phyloP scores from a whole-genome alignment of 225 moss, liverwort and hornwort genomes.

The Neckera pumila region DNA sequence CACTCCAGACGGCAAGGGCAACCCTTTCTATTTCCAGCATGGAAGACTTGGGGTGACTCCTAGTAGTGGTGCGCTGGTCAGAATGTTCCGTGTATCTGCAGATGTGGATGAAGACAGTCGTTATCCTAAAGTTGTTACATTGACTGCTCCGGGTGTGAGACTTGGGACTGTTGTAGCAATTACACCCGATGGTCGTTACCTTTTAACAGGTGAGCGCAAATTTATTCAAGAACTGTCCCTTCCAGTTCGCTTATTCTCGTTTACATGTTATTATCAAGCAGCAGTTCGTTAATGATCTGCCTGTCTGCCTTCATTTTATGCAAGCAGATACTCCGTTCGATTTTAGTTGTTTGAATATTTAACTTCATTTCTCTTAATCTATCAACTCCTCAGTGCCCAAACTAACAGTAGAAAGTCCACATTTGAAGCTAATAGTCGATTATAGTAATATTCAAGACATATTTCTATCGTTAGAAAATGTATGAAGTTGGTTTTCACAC shows the following conservation, averaged over 20 bases:
- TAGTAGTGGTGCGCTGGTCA: constrained; percentile 57
- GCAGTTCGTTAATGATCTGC: neutral
- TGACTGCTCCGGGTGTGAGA: constrained; percentile 62
- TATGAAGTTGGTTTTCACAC: neutral
- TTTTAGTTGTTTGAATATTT: neutral
- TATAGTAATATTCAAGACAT: neutral
- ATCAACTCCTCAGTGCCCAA: neutral
- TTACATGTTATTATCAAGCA: neutral
- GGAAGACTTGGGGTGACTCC: constrained; percentile 53
- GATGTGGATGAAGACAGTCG: constrained; percentile 43
- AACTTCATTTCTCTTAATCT: neutral
- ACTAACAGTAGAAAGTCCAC: neutral
- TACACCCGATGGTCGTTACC: constrained; percentile 82
- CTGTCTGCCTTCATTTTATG: neutral
- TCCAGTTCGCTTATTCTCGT: neutral
- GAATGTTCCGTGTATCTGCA: constrained; percentile 63
- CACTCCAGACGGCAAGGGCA: constrained; percentile 85
- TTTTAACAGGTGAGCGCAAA: constrained; percentile 60
- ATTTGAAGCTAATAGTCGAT: neutral
- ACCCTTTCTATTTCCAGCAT: constrained; percentile 84
- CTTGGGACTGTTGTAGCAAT: constrained; percentile 66
- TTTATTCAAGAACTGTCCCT: neutral
- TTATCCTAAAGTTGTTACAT: constrained; percentile 64
- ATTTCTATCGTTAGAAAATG: neutral
- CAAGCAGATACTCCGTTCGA: neutral